Percentiles rank a stretch among this genome's conserved stretches.
These are phyloP conservation scores for Lepidopterella palustris DNA, from an alignment of 495 filamentous ascomycete genomes.

Conservation along the genomic window DNA sequence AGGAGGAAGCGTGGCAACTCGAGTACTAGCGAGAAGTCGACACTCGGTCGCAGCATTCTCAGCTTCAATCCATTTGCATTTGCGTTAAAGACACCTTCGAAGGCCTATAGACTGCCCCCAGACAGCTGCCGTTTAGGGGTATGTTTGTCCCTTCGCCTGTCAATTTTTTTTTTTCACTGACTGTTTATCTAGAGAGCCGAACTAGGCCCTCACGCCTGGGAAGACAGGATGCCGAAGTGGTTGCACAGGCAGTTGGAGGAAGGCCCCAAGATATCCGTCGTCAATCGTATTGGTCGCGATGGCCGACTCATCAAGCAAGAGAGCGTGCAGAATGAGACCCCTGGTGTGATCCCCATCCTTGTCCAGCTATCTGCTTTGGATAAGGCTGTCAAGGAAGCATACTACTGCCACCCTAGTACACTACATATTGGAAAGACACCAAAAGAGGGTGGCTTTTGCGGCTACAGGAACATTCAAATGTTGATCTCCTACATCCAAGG, in stretches of 20 bases:
- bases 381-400: slow-evolving; percentile 56
- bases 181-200: slow-evolving; percentile 46
- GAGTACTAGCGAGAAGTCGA: slow-evolving; percentile 17
- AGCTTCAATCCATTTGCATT: slow-evolving; percentile 26
- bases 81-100: slow-evolving; percentile 5
- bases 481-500: slow-evolving; percentile 69
- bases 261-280: slow-evolving; percentile 51
- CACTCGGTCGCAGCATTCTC: slow-evolving; percentile 21
- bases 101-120: slow-evolving; percentile 6
- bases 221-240: slow-evolving; percentile 82
- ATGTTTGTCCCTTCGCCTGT: not conserved
- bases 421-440: slow-evolving; percentile 76
- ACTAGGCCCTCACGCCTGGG: slow-evolving; percentile 78
- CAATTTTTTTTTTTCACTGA: not conserved
- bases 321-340: slow-evolving; percentile 54
- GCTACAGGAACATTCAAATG: slow-evolving; percentile 98
- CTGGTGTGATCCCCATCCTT: slow-evolving; percentile 68
- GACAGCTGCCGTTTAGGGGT: slow-evolving; percentile 10
- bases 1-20: slow-evolving; percentile 10
- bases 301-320: slow-evolving; percentile 43
- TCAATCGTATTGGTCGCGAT: slow-evolving; percentile 49
- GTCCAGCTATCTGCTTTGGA: slow-evolving; percentile 65
- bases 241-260: slow-evolving; percentile 61
- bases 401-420: slow-evolving; percentile 69
- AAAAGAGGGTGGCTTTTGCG: slow-evolving; percentile 86